These are phyloP conservation scores for Apiotrichum montevideense DNA, from an alignment of 1,284 basidiomycete genomes.

Conservation along the genomic window DNA sequence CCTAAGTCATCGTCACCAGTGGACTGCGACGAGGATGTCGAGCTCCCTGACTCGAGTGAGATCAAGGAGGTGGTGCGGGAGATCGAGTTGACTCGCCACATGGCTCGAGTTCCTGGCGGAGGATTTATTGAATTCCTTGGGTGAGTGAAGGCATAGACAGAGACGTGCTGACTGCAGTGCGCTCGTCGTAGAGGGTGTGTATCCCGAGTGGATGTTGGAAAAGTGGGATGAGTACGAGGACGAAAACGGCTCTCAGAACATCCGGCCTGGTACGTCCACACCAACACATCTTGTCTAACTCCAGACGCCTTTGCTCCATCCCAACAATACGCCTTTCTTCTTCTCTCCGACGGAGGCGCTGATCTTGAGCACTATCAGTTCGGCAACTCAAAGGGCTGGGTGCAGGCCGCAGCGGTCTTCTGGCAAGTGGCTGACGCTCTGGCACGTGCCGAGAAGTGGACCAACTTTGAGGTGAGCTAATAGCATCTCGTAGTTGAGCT, in stretches of 20 bases:
- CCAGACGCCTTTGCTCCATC: constrained; percentile 64
- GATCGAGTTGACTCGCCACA: constrained; percentile 72
- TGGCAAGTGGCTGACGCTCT: constrained; percentile 80
- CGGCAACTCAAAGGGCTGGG: constrained; percentile 59
- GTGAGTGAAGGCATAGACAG: constrained; percentile 31
- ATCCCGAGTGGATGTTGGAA: constrained; percentile 68
- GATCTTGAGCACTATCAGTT: constrained; percentile 82
- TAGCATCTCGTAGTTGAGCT: neutral
- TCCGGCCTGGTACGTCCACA: constrained; percentile 64
- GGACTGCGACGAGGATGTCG: neutral
- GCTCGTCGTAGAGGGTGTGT: constrained; percentile 76
- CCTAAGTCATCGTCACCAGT: neutral
- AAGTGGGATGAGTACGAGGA: constrained; percentile 80
- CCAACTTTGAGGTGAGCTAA: constrained; percentile 72
- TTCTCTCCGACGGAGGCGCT: constrained; percentile 78
- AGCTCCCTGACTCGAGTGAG: constrained; percentile 54
- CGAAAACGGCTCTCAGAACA: constrained; percentile 69
- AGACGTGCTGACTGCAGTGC: constrained; percentile 47
- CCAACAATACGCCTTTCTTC: constrained; percentile 81
- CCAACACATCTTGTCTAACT: neutral
- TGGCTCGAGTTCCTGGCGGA: constrained; percentile 60
- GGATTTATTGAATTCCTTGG: constrained; percentile 73
- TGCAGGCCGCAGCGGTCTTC: constrained; percentile 77
- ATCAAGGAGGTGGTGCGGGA: constrained; percentile 79
- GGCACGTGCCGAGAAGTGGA: constrained; percentile 67